phyloP scores from a whole-genome alignment of 1,284 basidiomycete genomes.

The Rhodotorula sp. region DNA sequence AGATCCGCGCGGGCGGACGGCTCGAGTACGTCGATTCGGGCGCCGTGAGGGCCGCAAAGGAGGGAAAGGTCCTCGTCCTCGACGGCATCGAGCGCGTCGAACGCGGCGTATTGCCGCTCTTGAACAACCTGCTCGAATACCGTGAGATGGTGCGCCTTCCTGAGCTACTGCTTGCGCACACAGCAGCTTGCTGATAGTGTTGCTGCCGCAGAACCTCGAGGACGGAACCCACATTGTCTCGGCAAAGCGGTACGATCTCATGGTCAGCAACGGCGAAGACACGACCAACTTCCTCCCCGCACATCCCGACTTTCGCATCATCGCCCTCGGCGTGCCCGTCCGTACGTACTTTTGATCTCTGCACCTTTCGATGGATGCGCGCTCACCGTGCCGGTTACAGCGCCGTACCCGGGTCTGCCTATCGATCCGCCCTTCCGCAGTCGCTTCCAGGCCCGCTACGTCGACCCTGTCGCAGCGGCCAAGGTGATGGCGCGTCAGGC shows the following conservation, averaged over 20 bases:
- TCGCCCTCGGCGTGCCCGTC: conserved; percentile 48
- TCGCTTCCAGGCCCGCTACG: conserved; percentile 50
- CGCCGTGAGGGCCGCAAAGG: conserved; percentile 51
- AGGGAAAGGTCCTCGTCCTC: conserved; percentile 50
- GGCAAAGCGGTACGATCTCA: conserved; percentile 46
- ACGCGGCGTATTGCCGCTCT: conserved; percentile 36
- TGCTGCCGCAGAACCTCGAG: conserved; percentile 46
- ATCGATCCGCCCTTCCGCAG: conserved; percentile 54
- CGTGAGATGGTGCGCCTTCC: conserved; percentile 32
- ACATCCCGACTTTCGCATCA: conserved; percentile 51
- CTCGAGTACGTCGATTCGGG: conserved; percentile 50
- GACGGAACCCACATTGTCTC: conserved; percentile 53
- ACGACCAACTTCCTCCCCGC: conserved; percentile 47
- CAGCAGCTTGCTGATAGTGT: conserved; percentile 28
- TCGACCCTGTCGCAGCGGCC: conserved; percentile 36
- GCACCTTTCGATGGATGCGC: conserved; percentile 14
- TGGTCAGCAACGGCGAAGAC: conserved; percentile 40
- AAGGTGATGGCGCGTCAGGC: conserved; percentile 27
- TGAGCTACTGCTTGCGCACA: too few species aligned
- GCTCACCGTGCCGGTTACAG: not conserved
- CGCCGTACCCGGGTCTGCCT: conserved; percentile 51
- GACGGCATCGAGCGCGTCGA: conserved; percentile 50
- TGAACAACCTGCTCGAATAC: conserved; percentile 51
- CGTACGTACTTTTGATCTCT: conserved; percentile 11
- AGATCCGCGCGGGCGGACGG: conserved; percentile 47